Conservation (phyloP, 2,329 filamentous ascomycete genomes). For the Alternaria triticina region DNA sequence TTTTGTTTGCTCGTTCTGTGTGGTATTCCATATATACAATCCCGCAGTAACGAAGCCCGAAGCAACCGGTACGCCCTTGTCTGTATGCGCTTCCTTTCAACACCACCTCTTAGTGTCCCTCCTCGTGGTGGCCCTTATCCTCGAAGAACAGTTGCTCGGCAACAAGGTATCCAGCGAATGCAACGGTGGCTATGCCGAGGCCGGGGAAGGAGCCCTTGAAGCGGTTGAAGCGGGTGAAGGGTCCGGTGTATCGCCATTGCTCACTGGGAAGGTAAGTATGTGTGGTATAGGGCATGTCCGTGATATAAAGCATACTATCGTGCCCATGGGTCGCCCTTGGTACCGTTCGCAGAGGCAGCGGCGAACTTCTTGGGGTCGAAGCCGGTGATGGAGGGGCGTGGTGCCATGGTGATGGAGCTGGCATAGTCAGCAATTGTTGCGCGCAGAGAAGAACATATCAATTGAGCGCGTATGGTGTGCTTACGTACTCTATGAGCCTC, state of each 20-base stretch:
- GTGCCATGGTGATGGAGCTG: slow-evolving; percentile 54
- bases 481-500: slow-evolving; percentile 36
- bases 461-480: neutral
- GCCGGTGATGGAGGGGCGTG: slow-evolving; percentile 80
- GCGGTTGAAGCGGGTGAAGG: slow-evolving; percentile 86
- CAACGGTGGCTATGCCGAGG: slow-evolving; percentile 88
- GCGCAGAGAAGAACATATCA: neutral
- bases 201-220: slow-evolving; percentile 88
- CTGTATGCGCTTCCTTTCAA: slow-evolving; percentile 4
- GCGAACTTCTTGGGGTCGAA: slow-evolving; percentile 87
- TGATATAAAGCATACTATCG: slow-evolving; percentile 58
- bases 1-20: slow-evolving; percentile 21
- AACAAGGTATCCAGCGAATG: slow-evolving; percentile 86
- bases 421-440: slow-evolving; percentile 22
- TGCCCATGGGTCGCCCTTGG: slow-evolving; percentile 67
- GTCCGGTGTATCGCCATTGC: slow-evolving; percentile 90
- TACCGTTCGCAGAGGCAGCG: slow-evolving; percentile 66
- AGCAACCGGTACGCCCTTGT: slow-evolving; percentile 41
- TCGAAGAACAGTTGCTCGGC: slow-evolving; percentile 89
- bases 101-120: neutral
- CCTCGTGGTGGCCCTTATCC: slow-evolving; percentile 56
- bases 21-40: slow-evolving; percentile 46
- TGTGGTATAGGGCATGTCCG: neutral
- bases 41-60: slow-evolving; percentile 31
- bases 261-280: slow-evolving; percentile 66